These are phyloP conservation scores for Prunus yedoensis DNA, from an alignment of 331 rosid genomes.

Conservation along the genomic window DNA sequence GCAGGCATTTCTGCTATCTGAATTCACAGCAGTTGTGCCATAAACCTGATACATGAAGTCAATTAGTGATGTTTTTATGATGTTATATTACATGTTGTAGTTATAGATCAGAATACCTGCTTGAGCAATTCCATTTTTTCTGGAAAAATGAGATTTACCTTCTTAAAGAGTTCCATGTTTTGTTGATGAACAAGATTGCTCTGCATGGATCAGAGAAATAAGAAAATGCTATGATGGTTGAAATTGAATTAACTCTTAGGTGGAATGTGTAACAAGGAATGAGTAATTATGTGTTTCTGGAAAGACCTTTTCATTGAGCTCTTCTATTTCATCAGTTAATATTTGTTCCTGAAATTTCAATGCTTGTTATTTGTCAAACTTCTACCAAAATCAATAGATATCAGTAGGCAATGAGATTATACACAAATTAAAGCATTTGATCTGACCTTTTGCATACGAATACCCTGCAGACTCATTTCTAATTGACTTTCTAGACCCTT, in stretches of 20 bases:
- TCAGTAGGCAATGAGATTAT: background rate
- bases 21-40: conserved; percentile 33
- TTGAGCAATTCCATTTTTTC: conserved; percentile 39
- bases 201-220: conserved; percentile 30
- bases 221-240: background rate
- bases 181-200: conserved; percentile 56
- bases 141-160: conserved; percentile 48
- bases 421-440: background rate
- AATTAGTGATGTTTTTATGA: background rate
- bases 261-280: background rate
- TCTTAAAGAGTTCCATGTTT: conserved; percentile 58
- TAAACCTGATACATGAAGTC: conserved; percentile 50
- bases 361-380: conserved; percentile 21
- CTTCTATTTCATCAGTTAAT: conserved; percentile 58
- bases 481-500: conserved; percentile 65
- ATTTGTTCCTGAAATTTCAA: conserved; percentile 66
- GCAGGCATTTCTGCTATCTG: conserved; percentile 38
- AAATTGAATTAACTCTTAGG: background rate
- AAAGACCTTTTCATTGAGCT: conserved; percentile 54
- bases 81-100: background rate
- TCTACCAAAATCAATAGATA: background rate
- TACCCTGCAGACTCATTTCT: conserved; percentile 62
- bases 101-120: conserved; percentile 30
- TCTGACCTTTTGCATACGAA: conserved; percentile 70
- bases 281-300: background rate